These are phyloP conservation scores for Beauveria asiatica DNA, from an alignment of 2,329 filamentous ascomycete genomes.

Conservation along the genomic window DNA sequence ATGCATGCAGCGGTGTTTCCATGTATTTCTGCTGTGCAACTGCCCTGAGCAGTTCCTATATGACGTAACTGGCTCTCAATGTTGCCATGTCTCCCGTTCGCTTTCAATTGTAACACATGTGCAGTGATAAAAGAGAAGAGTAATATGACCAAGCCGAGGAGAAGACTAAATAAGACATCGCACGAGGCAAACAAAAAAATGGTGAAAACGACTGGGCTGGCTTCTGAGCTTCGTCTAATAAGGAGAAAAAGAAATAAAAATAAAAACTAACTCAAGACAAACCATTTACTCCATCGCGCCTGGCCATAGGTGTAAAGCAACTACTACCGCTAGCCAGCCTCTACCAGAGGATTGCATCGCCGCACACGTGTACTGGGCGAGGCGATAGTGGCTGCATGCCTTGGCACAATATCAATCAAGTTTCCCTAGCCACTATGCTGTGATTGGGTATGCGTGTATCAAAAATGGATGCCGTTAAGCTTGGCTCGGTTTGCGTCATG, in stretches of 20 bases:
- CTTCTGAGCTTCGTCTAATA: constrained; percentile 3
- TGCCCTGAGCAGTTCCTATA: background rate
- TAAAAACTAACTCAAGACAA: background rate
- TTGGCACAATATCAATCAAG: background rate
- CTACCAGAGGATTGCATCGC: background rate
- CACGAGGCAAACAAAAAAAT: constrained; percentile 2
- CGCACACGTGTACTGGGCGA: background rate
- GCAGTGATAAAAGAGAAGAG: background rate
- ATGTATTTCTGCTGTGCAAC: constrained; percentile 4
- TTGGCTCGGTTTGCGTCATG: background rate
- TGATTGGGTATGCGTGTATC: constrained; percentile 7
- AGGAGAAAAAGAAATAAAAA: background rate
- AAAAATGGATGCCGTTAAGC: background rate
- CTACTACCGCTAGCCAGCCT: background rate
- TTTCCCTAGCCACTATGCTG: background rate
- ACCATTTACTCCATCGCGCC: constrained; percentile 9
- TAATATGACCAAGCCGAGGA: background rate
- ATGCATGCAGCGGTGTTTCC: background rate
- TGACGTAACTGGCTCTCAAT: background rate
- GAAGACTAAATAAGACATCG: background rate
- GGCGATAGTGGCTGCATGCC: background rate
- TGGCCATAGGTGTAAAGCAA: background rate
- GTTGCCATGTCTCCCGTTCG: background rate
- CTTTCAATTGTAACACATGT: constrained; percentile 2
- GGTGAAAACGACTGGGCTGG: background rate